These are phyloP conservation scores for Arthonia radiata DNA, from an alignment of 495 filamentous ascomycete genomes.

Conservation along the genomic window DNA sequence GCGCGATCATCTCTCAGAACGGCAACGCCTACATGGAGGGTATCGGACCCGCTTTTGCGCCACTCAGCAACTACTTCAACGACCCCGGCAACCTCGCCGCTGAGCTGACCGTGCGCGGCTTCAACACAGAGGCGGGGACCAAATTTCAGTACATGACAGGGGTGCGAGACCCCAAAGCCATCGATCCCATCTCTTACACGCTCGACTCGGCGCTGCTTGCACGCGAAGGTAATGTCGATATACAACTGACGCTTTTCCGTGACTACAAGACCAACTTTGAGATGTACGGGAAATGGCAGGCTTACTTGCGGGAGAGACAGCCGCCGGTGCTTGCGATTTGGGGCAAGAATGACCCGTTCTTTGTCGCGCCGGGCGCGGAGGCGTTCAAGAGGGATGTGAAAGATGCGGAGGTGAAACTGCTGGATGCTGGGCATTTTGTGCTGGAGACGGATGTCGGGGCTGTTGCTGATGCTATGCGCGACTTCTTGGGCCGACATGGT, in stretches of 20 bases:
- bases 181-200: slow-evolving; percentile 21
- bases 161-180: slow-evolving; percentile 9
- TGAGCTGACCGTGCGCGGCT: slow-evolving; percentile 18
- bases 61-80: slow-evolving; percentile 24
- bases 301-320: slow-evolving; percentile 25
- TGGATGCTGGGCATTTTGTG: slow-evolving; percentile 40
- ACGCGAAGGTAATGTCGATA: slow-evolving; percentile 16
- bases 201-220: slow-evolving; percentile 1
- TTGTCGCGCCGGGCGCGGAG: slow-evolving; percentile 30
- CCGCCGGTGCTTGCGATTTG: slow-evolving; percentile 34
- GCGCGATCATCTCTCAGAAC: slow-evolving; percentile 33
- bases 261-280: slow-evolving; percentile 30
- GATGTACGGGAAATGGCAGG: slow-evolving; percentile 34
- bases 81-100: slow-evolving; percentile 10
- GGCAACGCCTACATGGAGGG: slow-evolving; percentile 41
- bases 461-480: too few relatives aligned
- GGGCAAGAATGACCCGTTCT: slow-evolving; percentile 36
- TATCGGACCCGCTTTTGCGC: slow-evolving; percentile 28
- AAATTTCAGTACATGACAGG: slow-evolving; percentile 31
- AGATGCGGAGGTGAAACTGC: slow-evolving; percentile 21
- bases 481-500: too few relatives aligned
- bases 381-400: slow-evolving; percentile 31
- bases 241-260: slow-evolving; percentile 31
- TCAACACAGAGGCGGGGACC: slow-evolving; percentile 23
- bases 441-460: slow-evolving; percentile 34